Conservation (phyloP, 2,329 filamentous ascomycete genomes). For the Talaromyces albobiverticillius region DNA sequence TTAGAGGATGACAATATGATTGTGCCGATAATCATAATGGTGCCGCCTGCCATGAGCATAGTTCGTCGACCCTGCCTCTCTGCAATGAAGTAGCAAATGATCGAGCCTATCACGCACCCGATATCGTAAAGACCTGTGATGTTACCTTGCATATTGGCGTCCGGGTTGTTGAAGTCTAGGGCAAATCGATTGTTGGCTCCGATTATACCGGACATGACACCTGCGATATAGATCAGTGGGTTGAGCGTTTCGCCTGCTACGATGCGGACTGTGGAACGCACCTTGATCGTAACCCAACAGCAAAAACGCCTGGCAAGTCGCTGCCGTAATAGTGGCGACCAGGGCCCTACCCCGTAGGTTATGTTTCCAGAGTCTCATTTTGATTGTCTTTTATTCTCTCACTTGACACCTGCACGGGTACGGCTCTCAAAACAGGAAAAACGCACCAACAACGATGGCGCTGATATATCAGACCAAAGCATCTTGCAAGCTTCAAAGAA, state of each 20-base stretch:
- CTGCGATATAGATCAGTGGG: constrained; percentile 14
- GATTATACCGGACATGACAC: constrained; percentile 49
- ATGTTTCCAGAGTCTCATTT: background rate
- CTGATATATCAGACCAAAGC: background rate
- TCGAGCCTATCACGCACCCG: constrained; percentile 30
- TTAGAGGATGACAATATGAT: constrained; percentile 41
- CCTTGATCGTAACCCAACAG: constrained; percentile 48
- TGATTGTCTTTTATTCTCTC: background rate
- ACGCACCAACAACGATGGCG: too few species aligned
- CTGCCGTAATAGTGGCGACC: constrained; percentile 29
- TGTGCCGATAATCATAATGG: constrained; percentile 46
- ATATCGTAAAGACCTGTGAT: constrained; percentile 26
- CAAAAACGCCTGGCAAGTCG: constrained; percentile 39
- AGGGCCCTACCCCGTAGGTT: constrained; percentile 21
- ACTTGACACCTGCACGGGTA: too few species aligned
- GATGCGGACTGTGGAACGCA: background rate
- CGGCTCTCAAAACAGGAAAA: too few species aligned
- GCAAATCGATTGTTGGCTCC: constrained; percentile 42
- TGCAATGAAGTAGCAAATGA: constrained; percentile 35
- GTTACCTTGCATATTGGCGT: constrained; percentile 37
- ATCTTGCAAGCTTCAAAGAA: background rate
- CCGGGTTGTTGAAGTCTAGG: constrained; percentile 35
- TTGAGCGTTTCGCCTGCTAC: background rate
- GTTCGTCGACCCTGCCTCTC: constrained; percentile 42
- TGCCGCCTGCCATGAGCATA: constrained; percentile 41